Evolutionary conservation across 78 protist genomes (phyloP), one percentile per base, ranked within the genome.

Genomic region (Tieghemostelium lacteum): DNA sequence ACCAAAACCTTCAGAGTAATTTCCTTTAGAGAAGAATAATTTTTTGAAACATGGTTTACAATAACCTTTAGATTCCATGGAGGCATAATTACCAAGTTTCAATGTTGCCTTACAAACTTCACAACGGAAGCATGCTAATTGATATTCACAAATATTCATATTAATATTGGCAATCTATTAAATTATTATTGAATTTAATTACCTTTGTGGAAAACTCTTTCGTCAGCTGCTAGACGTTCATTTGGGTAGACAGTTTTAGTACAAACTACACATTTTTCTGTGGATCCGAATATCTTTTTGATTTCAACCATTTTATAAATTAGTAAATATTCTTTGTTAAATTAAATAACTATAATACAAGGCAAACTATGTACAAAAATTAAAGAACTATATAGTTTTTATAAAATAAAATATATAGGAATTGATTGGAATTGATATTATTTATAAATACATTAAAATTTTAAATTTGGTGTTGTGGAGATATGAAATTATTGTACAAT

Each of bases 21-120:
- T 76, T 0, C 94, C 94, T 57, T 74, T 74, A 16, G 69, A 63
- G 22, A 63, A 22, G 75, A 74, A 87, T 28, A 26, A 28, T 57
- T 87, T 69, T n/a, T 89, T 89, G 94, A 89, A 89, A 39, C 86
- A 75, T 45, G 87, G 78, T n/a, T 89, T 89, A 33, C 88, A 89
- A 31, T 24, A 89, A 12, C 36, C 10, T 49, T 64, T 42, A 0
- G 85, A 66, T 12, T 89, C 85, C 88, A 89, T 67, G 1, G 73
- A 50, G n/a, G 94, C 94, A 39, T 77, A 89, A 20, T 64, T 74
- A 14, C 88, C 86, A 7, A 76, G 28, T 75, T 74, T 76, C 33
- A 89, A 24, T 14, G 31, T 26, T 42, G 36, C 50, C 6, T 70
- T 72, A 55, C 94, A 89, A n/a, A 65, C 49, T 22, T 37, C 20